Evolutionary conservation across 1,284 basidiomycete species (phyloP).

Genomic region (Trichosporon coremiiforme): DNA sequence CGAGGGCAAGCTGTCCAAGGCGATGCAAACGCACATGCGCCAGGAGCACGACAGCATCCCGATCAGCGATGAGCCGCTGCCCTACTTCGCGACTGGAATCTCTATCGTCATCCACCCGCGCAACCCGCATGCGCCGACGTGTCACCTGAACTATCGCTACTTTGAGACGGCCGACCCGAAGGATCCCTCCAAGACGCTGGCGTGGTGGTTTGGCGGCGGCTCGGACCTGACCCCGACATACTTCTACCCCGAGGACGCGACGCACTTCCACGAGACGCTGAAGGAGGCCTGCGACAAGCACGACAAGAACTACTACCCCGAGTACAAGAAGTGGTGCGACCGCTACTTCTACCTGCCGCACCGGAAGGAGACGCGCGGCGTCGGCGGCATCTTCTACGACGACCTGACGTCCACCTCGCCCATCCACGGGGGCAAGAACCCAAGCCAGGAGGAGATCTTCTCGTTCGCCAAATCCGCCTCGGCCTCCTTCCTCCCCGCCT

Average conservation of each 20-base stretch:
- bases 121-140: slow-evolving; percentile 88
- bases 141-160: slow-evolving; percentile 96
- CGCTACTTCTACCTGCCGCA: slow-evolving; percentile 96
- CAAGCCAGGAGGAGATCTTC: slow-evolving; percentile 69
- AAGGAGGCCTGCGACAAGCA: slow-evolving; percentile 77
- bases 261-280: slow-evolving; percentile 81
- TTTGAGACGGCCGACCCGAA: slow-evolving; percentile 78
- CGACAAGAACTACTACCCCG: slow-evolving; percentile 69
- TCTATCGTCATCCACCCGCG: slow-evolving; percentile 90
- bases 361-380: slow-evolving; percentile 81
- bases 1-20: slow-evolving; percentile 81
- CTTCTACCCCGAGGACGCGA: slow-evolving; percentile 81
- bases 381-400: slow-evolving; percentile 97
- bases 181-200: slow-evolving; percentile 63
- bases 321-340: slow-evolving; percentile 96
- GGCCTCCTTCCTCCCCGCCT: slow-evolving; percentile 80
- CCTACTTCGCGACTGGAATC: slow-evolving; percentile 92
- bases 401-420: slow-evolving; percentile 63
- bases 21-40: slow-evolving; percentile 90
- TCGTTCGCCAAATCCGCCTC: slow-evolving; percentile 67
- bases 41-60: slow-evolving; percentile 74
- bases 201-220: slow-evolving; percentile 99
- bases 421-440: slow-evolving; percentile 43
- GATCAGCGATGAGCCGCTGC: slow-evolving; percentile 69
- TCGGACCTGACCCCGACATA: slow-evolving; percentile 93